These are phyloP conservation scores for Xylaria curta DNA, from an alignment of 495 filamentous ascomycete genomes.

Conservation along the genomic window DNA sequence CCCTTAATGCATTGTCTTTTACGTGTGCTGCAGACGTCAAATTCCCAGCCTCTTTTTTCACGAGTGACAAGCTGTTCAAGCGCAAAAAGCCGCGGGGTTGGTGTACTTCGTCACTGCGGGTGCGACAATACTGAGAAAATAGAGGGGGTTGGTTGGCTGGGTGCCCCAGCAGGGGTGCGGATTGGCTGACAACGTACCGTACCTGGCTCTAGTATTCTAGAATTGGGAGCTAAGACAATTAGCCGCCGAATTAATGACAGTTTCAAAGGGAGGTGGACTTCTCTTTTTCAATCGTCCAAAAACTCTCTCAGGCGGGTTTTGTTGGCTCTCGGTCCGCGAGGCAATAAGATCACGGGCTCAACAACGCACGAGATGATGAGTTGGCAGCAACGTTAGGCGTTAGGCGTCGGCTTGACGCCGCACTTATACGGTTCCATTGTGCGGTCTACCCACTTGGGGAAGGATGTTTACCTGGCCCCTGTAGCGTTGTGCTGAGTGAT, in stretches of 20 bases:
- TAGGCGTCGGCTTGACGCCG: constrained; percentile 2
- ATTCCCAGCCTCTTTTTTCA: constrained; percentile 40
- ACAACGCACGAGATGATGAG: constrained; percentile 26
- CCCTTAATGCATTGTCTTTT: constrained; percentile 40
- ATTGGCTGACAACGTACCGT: constrained; percentile 18
- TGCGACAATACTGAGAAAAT: constrained; percentile 31
- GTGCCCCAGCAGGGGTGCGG: constrained; percentile 34
- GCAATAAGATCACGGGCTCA: constrained; percentile 15
- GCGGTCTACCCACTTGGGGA: constrained; percentile 1
- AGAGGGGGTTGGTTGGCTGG: constrained; percentile 43
- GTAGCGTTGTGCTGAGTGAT: constrained; percentile 23
- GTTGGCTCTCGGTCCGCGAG: constrained; percentile 20
- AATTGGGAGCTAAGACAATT: constrained; percentile 20
- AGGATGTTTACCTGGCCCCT: constrained; percentile 24
- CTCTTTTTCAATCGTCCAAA: constrained; percentile 23
- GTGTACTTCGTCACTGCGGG: constrained; percentile 30
- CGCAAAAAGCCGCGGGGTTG: constrained; percentile 43
- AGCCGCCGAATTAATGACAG: constrained; percentile 12
- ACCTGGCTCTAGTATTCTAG: constrained; percentile 16
- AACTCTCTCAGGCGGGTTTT: constrained; percentile 9
- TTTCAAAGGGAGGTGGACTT: constrained; percentile 23
- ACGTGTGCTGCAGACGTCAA: constrained; percentile 30
- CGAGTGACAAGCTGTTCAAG: constrained; percentile 29
- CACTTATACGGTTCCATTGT: constrained; percentile 21
- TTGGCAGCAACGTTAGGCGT: constrained; percentile 20